Conservation (phyloP, 495 filamentous ascomycete genomes). For the Penicillium simplicissimum region DNA sequence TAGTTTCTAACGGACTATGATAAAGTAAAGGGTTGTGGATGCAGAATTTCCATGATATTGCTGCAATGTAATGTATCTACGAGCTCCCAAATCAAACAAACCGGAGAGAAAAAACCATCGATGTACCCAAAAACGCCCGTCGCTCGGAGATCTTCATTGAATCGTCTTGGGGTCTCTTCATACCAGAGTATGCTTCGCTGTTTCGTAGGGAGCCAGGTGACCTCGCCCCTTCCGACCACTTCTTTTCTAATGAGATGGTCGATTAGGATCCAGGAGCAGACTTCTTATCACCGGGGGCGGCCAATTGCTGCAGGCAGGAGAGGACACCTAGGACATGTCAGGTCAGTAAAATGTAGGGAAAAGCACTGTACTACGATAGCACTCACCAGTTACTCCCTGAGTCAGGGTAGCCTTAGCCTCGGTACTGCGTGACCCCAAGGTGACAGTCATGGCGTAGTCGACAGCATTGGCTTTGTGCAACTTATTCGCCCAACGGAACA, state of each 20-base stretch:
- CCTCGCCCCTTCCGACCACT: not conserved
- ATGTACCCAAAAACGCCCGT: conserved; percentile 16
- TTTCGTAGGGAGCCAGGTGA: not conserved
- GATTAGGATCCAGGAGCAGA: conserved; percentile 8
- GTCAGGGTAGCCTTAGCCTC: conserved; percentile 83
- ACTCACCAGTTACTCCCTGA: conserved; percentile 78
- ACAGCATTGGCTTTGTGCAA: conserved; percentile 56
- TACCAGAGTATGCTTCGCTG: not conserved
- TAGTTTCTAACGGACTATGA: not conserved
- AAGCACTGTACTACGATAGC: not conserved
- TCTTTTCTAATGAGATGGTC: not conserved
- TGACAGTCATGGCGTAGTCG: conserved; percentile 75
- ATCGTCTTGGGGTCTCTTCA: conserved; percentile 15
- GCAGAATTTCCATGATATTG: not conserved
- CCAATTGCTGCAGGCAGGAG: conserved; percentile 36
- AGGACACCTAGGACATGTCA: conserved; percentile 31
- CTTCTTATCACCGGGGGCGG: conserved; percentile 8
- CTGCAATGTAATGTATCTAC: not conserved
- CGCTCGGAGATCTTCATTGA: conserved; percentile 15
- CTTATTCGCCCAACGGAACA: conserved; percentile 90
- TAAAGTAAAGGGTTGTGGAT: not conserved
- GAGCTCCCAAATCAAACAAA: not conserved
- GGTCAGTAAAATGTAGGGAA: not conserved
- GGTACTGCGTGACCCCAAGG: conserved; percentile 79
- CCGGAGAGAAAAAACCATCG: conserved; percentile 2